These are phyloP conservation scores for Onygenales sp. DNA, from an alignment of 2,329 filamentous ascomycete species.

Conservation along the genomic window DNA sequence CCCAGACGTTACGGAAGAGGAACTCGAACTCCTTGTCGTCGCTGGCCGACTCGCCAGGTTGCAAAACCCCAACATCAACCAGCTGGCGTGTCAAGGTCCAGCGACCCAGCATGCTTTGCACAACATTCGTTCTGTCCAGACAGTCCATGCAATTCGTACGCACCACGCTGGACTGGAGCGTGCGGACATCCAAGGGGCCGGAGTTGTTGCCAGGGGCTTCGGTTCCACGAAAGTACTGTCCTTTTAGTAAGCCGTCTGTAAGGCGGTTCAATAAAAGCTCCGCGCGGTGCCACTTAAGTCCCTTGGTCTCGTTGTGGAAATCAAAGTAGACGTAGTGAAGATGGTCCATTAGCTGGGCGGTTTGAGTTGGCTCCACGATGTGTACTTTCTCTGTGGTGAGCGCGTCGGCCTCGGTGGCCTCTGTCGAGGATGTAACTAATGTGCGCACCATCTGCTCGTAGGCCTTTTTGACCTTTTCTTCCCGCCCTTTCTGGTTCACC, in stretches of 20 bases:
- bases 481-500: constrained; percentile 91
- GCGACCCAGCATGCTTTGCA: constrained; percentile 92
- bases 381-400: constrained; percentile 71
- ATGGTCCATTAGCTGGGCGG: constrained; percentile 61
- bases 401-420: constrained; percentile 56
- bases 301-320: constrained; percentile 96
- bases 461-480: constrained; percentile 79
- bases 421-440: constrained; percentile 59
- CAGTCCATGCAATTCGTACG: constrained; percentile 99
- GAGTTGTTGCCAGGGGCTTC: constrained; percentile 66
- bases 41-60: constrained; percentile 65
- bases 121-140: constrained; percentile 91
- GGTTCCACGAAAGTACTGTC: constrained; percentile 87
- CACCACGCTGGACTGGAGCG: constrained; percentile 78
- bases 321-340: constrained; percentile 98
- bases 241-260: constrained; percentile 62
- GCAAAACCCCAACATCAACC: constrained; percentile 69
- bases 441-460: constrained; percentile 84
- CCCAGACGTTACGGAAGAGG: constrained; percentile 95
- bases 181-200: constrained; percentile 68
- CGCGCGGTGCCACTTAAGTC: constrained; percentile 84
- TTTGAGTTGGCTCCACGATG: constrained; percentile 56
- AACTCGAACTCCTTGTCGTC: constrained; percentile 77
- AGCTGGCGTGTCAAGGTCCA: constrained; percentile 85
- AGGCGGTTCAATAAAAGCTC: constrained; percentile 78